phyloP scores from a whole-genome alignment of 768 basidiomycete genomes.

The Pleurotus platypus region DNA sequence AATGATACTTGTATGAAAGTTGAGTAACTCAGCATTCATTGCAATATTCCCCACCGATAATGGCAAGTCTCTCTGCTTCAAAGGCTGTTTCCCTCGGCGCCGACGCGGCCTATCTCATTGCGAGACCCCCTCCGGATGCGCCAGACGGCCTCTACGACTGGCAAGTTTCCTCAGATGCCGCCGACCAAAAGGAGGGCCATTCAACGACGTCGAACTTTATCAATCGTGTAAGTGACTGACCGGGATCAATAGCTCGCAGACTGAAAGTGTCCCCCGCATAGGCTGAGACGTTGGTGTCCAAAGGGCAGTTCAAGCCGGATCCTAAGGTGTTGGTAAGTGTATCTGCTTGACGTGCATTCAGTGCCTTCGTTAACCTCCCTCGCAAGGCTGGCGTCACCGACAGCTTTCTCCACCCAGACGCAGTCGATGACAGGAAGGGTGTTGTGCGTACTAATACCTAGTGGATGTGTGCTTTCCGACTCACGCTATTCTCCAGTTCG shows the following conservation, averaged over 20 bases:
- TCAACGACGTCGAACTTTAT: constrained; percentile 30
- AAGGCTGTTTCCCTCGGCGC: constrained; percentile 24
- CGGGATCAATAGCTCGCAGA: not conserved
- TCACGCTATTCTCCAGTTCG: constrained; percentile 18
- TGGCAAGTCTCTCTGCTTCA: constrained; percentile 16
- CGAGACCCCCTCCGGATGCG: constrained; percentile 32
- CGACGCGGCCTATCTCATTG: constrained; percentile 31
- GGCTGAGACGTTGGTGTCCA: constrained; percentile 18
- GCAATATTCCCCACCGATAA: not conserved
- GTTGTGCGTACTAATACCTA: constrained; percentile 16
- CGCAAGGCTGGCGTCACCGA: constrained; percentile 27
- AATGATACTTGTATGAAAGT: too few relatives aligned
- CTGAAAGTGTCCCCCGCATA: not conserved
- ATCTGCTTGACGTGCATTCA: not conserved
- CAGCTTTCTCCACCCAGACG: constrained; percentile 23
- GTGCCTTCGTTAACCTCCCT: not conserved
- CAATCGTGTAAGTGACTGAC: constrained; percentile 17
- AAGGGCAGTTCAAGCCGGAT: constrained; percentile 20
- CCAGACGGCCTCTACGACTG: constrained; percentile 44
- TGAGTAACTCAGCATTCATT: too few relatives aligned
- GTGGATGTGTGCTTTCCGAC: too few relatives aligned
- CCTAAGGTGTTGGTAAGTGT: constrained; percentile 19
- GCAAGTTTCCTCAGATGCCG: constrained; percentile 27
- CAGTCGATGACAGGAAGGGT: constrained; percentile 40
- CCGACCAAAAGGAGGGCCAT: constrained; percentile 25